phyloP scores from a whole-genome alignment of 108 stramenopile genomes.

The Pelagomonas calceolata region DNA sequence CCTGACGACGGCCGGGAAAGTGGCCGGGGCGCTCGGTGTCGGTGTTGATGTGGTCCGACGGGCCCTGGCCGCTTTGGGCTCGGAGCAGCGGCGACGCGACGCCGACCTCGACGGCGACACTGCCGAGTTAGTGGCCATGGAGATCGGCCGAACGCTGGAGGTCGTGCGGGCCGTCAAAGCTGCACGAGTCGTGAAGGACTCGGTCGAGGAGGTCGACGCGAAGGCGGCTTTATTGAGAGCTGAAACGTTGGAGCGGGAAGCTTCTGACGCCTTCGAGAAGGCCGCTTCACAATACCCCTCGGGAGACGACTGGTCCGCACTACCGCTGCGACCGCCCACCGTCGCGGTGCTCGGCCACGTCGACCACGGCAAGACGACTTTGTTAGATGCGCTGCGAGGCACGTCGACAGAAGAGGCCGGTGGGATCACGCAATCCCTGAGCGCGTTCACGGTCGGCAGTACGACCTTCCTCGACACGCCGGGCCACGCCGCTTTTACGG shows the following conservation, averaged over 20 bases:
- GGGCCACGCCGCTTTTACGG: slow-evolving; percentile 84
- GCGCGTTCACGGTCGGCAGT: slow-evolving; percentile 57
- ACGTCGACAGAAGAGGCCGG: slow-evolving; percentile 66
- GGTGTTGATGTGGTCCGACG: not conserved
- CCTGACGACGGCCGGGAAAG: not conserved
- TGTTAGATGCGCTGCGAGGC: slow-evolving; percentile 73
- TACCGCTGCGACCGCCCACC: slow-evolving; percentile 63
- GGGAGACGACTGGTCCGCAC: slow-evolving; percentile 5
- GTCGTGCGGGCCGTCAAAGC: slow-evolving; percentile 3
- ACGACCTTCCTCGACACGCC: slow-evolving; percentile 92
- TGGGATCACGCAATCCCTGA: slow-evolving; percentile 92
- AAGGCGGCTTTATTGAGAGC: slow-evolving; percentile 2
- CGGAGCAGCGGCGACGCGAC: not conserved
- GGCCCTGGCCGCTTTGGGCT: not conserved
- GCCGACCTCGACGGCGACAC: slow-evolving; percentile 26
- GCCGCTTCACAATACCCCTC: not conserved
- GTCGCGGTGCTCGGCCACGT: slow-evolving; percentile 97
- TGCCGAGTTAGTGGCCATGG: slow-evolving; percentile 31
- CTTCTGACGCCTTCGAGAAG: not conserved
- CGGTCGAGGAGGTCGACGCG: not conserved
- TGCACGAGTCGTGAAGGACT: too few relatives aligned
- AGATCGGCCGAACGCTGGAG: slow-evolving; percentile 24
- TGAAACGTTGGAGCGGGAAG: not conserved
- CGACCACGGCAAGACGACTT: slow-evolving; percentile 98
- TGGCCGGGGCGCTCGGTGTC: not conserved